These are phyloP conservation scores for Heterobasidion annosum DNA, from an alignment of 1,284 basidiomycete genomes.

Conservation along the genomic window DNA sequence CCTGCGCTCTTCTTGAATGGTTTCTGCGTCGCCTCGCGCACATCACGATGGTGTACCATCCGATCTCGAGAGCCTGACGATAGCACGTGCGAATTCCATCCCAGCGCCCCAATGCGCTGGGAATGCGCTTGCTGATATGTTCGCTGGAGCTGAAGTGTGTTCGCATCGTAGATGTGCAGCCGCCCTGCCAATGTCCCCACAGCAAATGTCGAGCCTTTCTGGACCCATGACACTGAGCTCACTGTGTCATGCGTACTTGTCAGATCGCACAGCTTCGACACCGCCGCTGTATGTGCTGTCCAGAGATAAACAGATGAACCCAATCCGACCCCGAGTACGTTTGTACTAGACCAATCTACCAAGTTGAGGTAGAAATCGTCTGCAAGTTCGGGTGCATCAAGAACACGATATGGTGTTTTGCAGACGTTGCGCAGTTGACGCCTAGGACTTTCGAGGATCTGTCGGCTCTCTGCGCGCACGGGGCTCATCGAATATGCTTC, in stretches of 20 bases:
- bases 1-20: constrained; percentile 75
- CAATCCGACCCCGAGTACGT: constrained; percentile 90
- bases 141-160: constrained; percentile 67
- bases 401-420: constrained; percentile 95
- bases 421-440: constrained; percentile 78
- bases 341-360: constrained; percentile 95
- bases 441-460: constrained; percentile 80
- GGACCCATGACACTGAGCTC: constrained; percentile 88
- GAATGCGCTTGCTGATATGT: constrained; percentile 85
- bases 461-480: constrained; percentile 77
- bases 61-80: constrained; percentile 91
- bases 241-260: constrained; percentile 54
- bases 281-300: constrained; percentile 89
- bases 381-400: constrained; percentile 94
- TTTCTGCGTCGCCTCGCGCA: constrained; percentile 61
- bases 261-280: constrained; percentile 89
- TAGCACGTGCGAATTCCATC: constrained; percentile 89
- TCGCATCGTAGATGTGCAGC: constrained; percentile 94
- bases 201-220: constrained; percentile 84
- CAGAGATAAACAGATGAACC: constrained; percentile 93
- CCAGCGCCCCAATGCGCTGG: constrained; percentile 86
- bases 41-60: constrained; percentile 87
- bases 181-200: constrained; percentile 86
- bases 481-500: constrained; percentile 89
- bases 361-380: constrained; percentile 99